Evolutionary conservation across 1,139 yeast genomes (phyloP).

Genomic region (Blastobotrys elegans): DNA sequence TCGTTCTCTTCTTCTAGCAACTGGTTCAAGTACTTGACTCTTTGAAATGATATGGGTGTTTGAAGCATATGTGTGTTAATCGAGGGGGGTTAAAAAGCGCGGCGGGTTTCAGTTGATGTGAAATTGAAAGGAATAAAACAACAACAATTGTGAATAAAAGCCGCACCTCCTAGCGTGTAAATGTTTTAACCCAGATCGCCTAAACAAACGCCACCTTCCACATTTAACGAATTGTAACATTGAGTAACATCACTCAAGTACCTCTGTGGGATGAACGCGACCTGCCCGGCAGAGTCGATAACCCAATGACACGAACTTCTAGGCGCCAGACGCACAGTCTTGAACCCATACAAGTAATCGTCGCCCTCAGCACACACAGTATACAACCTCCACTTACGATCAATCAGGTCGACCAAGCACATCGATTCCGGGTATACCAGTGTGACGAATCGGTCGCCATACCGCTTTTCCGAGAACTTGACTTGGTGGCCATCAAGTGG

Average conservation of each 20-base stretch:
- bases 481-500: background rate
- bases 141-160: no score
- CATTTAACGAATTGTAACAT: background rate
- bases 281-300: background rate
- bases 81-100: no score
- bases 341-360: background rate
- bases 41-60: no score
- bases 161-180: no score
- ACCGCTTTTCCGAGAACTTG: conserved; percentile 6
- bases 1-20: no score
- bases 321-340: conserved; percentile 6
- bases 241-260: background rate
- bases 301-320: conserved; percentile 9
- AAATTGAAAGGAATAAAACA: no score
- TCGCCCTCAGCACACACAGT: background rate
- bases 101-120: no score
- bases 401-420: background rate
- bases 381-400: background rate
- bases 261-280: conserved; percentile 2
- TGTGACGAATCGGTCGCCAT: background rate
- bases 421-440: background rate
- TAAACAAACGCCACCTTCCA: no score
- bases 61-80: no score
- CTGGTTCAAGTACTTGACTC: no score
- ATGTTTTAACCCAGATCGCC: no score